Evolutionary conservation across 164 flowering plant species (phyloP).

Genomic region (Tinospora cordifolia): DNA sequence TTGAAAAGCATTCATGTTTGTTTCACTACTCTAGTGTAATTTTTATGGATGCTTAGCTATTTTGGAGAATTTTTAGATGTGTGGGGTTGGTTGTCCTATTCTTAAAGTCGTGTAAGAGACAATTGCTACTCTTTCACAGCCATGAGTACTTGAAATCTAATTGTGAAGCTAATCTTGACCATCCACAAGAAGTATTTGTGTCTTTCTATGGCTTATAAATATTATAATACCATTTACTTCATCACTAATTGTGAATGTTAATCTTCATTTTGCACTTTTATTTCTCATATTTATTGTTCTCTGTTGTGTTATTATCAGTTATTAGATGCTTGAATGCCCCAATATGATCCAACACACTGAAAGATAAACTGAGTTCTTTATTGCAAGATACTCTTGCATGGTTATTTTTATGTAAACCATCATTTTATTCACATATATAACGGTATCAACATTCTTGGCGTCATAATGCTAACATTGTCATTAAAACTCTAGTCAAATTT

Average conservation of each 20-base stretch:
- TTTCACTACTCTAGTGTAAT: no score
- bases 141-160: background rate
- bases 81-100: background rate
- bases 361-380: background rate
- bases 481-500: background rate
- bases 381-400: background rate
- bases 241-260: no score
- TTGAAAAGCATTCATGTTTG: no score
- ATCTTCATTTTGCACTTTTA: no score
- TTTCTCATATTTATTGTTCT: background rate
- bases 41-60: no score
- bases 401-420: no score
- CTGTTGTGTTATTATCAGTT: background rate
- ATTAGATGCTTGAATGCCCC: background rate
- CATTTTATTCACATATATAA: background rate
- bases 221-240: no score
- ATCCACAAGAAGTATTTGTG: background rate
- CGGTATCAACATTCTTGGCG: background rate
- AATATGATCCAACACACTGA: background rate
- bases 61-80: background rate
- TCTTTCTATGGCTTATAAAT: background rate
- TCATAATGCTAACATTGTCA: background rate
- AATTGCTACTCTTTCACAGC: background rate
- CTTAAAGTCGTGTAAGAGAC: background rate
- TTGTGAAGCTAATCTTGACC: background rate